A percentile compares a stretch with the other conserved stretches of the same genome.
These are phyloP conservation scores for Hymenoscyphus salicellus DNA, from an alignment of 2,329 filamentous ascomycete species.

Conservation along the genomic window DNA sequence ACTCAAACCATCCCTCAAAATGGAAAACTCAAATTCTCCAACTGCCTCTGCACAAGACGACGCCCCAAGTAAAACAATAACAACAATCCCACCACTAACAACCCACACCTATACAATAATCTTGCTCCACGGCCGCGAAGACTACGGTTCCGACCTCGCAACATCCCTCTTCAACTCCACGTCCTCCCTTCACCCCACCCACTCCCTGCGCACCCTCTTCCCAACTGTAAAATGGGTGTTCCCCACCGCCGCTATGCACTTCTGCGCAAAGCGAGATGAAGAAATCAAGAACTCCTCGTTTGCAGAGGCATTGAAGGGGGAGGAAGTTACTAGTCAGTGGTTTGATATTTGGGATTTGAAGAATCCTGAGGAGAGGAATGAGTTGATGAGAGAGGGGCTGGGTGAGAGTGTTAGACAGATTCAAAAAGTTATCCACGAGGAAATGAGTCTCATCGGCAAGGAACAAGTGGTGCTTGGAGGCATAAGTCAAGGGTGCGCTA, in stretches of 20 bases:
- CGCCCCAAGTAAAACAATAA: not conserved
- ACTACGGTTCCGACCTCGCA: slow-evolving; percentile 39
- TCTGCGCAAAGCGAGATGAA: slow-evolving; percentile 30
- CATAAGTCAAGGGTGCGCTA: slow-evolving; percentile 47
- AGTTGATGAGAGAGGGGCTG: slow-evolving; percentile 43
- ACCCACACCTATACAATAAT: slow-evolving; percentile 45
- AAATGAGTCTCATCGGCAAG: slow-evolving; percentile 39
- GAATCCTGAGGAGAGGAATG: slow-evolving; percentile 40
- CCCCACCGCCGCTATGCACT: slow-evolving; percentile 27
- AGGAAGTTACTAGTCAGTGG: slow-evolving; percentile 42
- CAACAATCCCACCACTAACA: slow-evolving; percentile 1
- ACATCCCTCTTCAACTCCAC: slow-evolving; percentile 42
- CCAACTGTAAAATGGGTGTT: slow-evolving; percentile 23
- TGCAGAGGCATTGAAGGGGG: slow-evolving; percentile 15
- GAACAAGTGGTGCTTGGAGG: slow-evolving; percentile 45
- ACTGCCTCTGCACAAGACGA: not conserved
- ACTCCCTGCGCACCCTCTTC: slow-evolving; percentile 19
- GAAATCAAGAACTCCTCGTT: slow-evolving; percentile 22
- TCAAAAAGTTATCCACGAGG: slow-evolving; percentile 35
- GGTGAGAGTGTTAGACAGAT: slow-evolving; percentile 39
- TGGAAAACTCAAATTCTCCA: not conserved
- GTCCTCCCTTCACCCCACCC: slow-evolving; percentile 18
- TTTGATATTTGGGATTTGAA: slow-evolving; percentile 47
- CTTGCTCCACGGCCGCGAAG: slow-evolving; percentile 46
- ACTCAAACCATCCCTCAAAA: not conserved